Conservation (phyloP, 2,329 filamentous ascomycete genomes). For the Alternaria sp. region DNA sequence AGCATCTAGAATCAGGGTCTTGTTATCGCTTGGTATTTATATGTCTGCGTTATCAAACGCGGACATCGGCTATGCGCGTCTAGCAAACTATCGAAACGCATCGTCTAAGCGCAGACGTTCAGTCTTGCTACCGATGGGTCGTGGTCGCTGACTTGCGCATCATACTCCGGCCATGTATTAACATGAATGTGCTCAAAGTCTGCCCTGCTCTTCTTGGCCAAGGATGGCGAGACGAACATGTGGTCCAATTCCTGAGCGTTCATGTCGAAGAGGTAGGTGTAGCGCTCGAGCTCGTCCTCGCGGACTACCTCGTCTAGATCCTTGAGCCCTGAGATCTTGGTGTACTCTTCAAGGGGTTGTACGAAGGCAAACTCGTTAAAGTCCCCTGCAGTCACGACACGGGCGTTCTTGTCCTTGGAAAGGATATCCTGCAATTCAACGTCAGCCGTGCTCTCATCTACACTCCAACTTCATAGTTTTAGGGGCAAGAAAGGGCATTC, state of each 20-base stretch:
- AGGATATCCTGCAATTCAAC: conserved; percentile 55
- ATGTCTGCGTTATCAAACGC: background rate
- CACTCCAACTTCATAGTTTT: background rate
- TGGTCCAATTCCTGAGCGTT: conserved; percentile 75
- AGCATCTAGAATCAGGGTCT: background rate
- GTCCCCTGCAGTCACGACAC: conserved; percentile 68
- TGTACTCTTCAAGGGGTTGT: conserved; percentile 63
- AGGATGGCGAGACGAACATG: conserved; percentile 66
- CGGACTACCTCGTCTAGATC: conserved; percentile 68
- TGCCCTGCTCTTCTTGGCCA: conserved; percentile 49
- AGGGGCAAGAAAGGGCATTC: conserved; percentile 2
- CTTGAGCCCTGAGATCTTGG: conserved; percentile 59
- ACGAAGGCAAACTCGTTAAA: conserved; percentile 76
- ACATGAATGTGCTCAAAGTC: conserved; percentile 72
- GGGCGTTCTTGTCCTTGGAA: conserved; percentile 60
- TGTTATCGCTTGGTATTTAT: conserved; percentile 1
- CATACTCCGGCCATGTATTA: conserved; percentile 69
- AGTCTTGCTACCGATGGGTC: conserved; percentile 71
- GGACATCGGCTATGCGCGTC: conserved; percentile 5
- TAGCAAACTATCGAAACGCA: background rate
- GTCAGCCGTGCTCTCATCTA: conserved; percentile 29
- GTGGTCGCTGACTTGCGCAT: conserved; percentile 68
- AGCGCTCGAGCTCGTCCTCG: conserved; percentile 64
- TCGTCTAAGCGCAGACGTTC: conserved; percentile 60
- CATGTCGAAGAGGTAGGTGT: conserved; percentile 74